Base-by-base conservation (phyloP, 2,329 filamentous ascomycete genomes). In the Arthrinium puccinioides region DNA sequence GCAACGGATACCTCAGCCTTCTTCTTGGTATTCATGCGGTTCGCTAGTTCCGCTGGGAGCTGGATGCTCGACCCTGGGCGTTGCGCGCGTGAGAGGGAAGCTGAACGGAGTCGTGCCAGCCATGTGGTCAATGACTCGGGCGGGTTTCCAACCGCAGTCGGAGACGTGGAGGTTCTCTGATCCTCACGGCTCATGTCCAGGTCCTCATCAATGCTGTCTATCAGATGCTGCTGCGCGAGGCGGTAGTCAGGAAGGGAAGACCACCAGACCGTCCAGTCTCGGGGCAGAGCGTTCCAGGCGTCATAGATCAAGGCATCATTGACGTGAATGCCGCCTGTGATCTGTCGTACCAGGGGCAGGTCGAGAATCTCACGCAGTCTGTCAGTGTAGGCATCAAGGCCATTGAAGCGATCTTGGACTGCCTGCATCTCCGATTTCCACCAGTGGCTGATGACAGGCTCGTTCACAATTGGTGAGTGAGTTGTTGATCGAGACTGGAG, bases 251-350 rank as follows among this genome's bases (percentile, higher is more conserved):
- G 44, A 13, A 49, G 37, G 1, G 48, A 42, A 2, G 44, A 46
- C 54, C 54, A 59, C 47, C 54, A 55, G 11, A 32, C 16, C 4
- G 52, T 56, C 56, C 56, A 59, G 20, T 57, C 54, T 9, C 18
- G 2, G 5, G 56, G 56, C 20, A 59, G 31, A 3, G 46, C 41
- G 10, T 42, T 44, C 56, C 56, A 59, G 9, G 54, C 54, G 36
- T 53, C 31, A 26, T 50, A 24, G 33, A 57, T 53, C 21, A 59
- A 35, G 2, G 56, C 52, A 38, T 59, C 56, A 27, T 59, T 59
- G 36, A 59, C 56, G 36, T 59, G 56, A 21, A 59, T 52, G n/a
- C 50, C 55, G 3, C 56, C 56, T 2, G 54, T 55, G 21, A 59
- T 51, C 21, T 59, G 56, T 6, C 47, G 52, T 9, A 57, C 44